Evolutionary conservation across 305 asterid species (phyloP).

Genomic region (Solanum hybrid): DNA sequence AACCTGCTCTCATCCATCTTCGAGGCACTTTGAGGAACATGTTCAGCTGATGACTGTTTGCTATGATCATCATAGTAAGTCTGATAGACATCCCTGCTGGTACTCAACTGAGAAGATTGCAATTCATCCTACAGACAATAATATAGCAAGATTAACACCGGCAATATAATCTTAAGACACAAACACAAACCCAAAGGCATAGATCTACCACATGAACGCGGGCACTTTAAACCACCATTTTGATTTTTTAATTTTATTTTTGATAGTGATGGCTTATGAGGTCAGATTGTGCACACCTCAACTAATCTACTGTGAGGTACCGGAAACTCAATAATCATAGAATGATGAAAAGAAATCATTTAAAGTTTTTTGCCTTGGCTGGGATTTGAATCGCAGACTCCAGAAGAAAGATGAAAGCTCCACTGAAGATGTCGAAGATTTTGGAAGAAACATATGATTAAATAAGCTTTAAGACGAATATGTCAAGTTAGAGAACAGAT

Average conservation of each 20-base stretch:
- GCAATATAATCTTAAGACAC: neutral
- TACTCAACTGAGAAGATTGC: conserved; percentile 16
- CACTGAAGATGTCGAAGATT: neutral
- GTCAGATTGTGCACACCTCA: neutral
- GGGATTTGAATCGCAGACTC: neutral
- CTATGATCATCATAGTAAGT: conserved; percentile 19
- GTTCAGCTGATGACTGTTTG: conserved; percentile 15
- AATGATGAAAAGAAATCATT: neutral
- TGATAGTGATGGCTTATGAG: neutral
- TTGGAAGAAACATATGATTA: neutral
- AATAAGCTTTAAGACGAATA: neutral
- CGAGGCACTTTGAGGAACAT: conserved; percentile 10
- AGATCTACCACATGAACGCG: neutral
- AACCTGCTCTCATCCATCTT: conserved; percentile 27
- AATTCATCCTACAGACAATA: conserved; percentile 21
- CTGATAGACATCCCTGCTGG: conserved; percentile 13
- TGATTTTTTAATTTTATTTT: neutral
- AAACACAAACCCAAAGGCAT: neutral
- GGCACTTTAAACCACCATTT: neutral
- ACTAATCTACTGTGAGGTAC: neutral
- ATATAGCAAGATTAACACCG: neutral
- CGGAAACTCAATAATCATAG: neutral
- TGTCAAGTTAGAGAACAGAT: neutral
- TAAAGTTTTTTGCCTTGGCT: neutral
- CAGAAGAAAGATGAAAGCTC: neutral